phyloP scores from a whole-genome alignment of 495 filamentous ascomycete genomes.

The Hypoxylon trugodes region DNA sequence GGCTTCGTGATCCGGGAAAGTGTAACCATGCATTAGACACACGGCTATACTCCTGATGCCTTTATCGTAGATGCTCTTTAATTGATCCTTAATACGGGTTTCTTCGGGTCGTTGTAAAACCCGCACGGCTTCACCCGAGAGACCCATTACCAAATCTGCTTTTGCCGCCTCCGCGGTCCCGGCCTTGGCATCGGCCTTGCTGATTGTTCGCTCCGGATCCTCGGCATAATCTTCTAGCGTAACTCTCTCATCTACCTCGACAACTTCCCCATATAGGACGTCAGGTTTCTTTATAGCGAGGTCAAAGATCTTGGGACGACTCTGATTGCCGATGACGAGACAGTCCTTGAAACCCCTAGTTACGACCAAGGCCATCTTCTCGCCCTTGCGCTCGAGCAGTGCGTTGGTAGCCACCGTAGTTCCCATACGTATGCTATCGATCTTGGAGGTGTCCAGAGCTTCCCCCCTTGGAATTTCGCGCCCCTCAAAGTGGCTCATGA shows the following conservation, averaged over 20 bases:
- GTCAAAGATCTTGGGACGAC: constrained; percentile 84
- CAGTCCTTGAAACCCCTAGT: constrained; percentile 95
- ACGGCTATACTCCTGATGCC: constrained; percentile 78
- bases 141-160: constrained; percentile 67
- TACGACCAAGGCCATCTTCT: constrained; percentile 87
- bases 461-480: constrained; percentile 80
- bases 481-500: constrained; percentile 81
- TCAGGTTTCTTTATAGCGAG: constrained; percentile 81
- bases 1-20: constrained; percentile 77
- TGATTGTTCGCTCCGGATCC: constrained; percentile 69
- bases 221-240: constrained; percentile 91
- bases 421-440: constrained; percentile 88
- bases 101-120: constrained; percentile 68
- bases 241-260: constrained; percentile 84
- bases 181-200: constrained; percentile 56
- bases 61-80: constrained; percentile 66
- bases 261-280: constrained; percentile 76
- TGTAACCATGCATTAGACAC: constrained; percentile 83
- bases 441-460: constrained; percentile 82
- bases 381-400: constrained; percentile 91
- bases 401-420: constrained; percentile 92
- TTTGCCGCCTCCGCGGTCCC: constrained; percentile 54
- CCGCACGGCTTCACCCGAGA: constrained; percentile 75
- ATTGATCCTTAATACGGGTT: constrained; percentile 58
- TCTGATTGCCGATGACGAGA: constrained; percentile 86